Evolutionary conservation across 2,329 filamentous ascomycete species (phyloP).

Genomic region (Fusarium sp.): DNA sequence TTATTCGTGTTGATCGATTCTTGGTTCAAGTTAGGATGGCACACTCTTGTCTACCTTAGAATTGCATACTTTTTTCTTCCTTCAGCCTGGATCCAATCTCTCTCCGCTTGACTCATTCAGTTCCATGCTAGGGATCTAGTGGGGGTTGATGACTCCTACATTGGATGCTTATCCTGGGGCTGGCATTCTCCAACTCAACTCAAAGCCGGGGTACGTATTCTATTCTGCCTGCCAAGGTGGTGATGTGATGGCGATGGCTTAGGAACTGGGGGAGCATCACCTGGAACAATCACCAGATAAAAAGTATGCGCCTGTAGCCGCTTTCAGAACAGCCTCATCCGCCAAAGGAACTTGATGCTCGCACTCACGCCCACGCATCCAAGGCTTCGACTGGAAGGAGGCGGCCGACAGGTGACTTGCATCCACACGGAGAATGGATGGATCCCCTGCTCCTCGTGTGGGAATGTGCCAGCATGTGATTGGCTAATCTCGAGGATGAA

Average conservation of each 20-base stretch:
- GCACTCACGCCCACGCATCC: not conserved
- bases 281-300: not conserved
- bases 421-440: constrained; percentile 44
- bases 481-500: constrained; percentile 43
- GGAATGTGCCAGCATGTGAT: constrained; percentile 48
- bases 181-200: not conserved
- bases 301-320: not conserved
- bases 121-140: constrained; percentile 8
- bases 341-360: not conserved
- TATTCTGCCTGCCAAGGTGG: not conserved
- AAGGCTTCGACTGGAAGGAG: constrained; percentile 8
- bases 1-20: constrained; percentile 18
- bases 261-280: not conserved
- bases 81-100: not conserved
- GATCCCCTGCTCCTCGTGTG: constrained; percentile 42
- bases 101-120: constrained; percentile 18
- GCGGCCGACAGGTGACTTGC: constrained; percentile 62
- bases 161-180: not conserved
- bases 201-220: not conserved
- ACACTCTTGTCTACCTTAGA: constrained; percentile 23
- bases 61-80: constrained; percentile 15
- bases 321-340: not conserved
- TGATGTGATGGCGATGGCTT: not conserved
- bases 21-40: constrained; percentile 26
- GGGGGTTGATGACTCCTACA: constrained; percentile 35